These are phyloP conservation scores for Aspergillus pseudoviridinutans DNA, from an alignment of 2,329 filamentous ascomycete genomes.

Conservation along the genomic window DNA sequence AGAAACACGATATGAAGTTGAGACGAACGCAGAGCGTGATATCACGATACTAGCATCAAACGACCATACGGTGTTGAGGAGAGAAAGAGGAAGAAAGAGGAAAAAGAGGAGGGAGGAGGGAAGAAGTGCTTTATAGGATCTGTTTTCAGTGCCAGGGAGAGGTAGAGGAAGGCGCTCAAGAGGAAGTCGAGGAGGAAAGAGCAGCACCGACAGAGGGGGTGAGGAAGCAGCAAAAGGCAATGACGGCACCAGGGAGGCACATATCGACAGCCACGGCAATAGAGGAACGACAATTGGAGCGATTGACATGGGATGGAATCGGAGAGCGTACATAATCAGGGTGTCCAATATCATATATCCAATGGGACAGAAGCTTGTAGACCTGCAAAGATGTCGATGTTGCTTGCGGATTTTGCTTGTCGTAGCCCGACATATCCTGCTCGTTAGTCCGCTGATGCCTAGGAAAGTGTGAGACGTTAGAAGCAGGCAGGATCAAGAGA, in stretches of 20 bases:
- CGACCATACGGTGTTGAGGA: constrained; percentile 8
- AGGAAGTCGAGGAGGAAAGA: not conserved
- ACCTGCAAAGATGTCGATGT: not conserved
- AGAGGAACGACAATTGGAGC: not conserved
- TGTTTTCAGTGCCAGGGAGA: not conserved
- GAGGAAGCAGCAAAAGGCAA: not conserved
- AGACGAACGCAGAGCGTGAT: constrained; percentile 11
- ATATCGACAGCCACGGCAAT: not conserved
- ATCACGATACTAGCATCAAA: constrained; percentile 18
- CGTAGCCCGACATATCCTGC: not conserved
- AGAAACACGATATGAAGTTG: constrained; percentile 11
- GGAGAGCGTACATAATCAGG: not conserved
- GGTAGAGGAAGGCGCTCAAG: not conserved
- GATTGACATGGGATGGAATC: not conserved
- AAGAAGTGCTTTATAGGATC: constrained; percentile 1
- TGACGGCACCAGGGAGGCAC: not conserved
- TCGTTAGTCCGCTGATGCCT: not conserved
- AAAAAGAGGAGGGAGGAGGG: constrained; percentile 3
- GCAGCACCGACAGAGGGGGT: not conserved
- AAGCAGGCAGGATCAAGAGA: not conserved
- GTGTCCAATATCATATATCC: not conserved
- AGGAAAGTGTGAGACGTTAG: not conserved
- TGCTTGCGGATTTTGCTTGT: not conserved
- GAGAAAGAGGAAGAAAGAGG: constrained; percentile 9
- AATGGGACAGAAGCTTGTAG: not conserved